Evolutionary conservation across 331 rosid species (phyloP).

Genomic region (Acacia pycnantha): DNA sequence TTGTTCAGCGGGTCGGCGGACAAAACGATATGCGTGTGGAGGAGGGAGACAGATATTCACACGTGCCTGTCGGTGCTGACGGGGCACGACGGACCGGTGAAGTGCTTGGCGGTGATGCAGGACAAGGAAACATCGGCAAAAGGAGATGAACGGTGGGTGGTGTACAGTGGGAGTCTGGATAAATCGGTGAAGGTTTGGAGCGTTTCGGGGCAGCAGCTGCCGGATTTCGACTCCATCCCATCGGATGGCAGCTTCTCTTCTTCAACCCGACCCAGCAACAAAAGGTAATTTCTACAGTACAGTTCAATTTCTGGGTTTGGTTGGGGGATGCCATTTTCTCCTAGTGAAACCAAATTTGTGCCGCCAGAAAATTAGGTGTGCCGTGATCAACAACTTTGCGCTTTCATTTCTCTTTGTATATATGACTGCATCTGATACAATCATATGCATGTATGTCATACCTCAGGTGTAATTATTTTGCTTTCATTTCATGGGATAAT

Average conservation of each 20-base stretch:
- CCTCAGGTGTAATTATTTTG: not conserved
- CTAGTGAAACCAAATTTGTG: not conserved
- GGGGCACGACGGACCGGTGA: slow-evolving; percentile 88
- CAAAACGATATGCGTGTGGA: slow-evolving; percentile 84
- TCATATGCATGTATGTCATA: not conserved
- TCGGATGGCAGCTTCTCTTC: slow-evolving; percentile 48
- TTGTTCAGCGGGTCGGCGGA: slow-evolving; percentile 86
- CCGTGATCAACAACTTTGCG: not conserved
- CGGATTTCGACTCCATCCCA: not conserved
- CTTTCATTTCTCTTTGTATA: not conserved
- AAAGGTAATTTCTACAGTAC: not conserved
- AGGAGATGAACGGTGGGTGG: slow-evolving; percentile 49
- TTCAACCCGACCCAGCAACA: slow-evolving; percentile 27
- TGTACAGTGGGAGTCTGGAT: slow-evolving; percentile 92
- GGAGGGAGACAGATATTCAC: slow-evolving; percentile 59
- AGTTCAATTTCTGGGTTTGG: not conserved
- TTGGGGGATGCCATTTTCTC: not conserved
- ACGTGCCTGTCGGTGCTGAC: slow-evolving; percentile 73
- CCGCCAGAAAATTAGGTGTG: not conserved
- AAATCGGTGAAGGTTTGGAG: slow-evolving; percentile 94
- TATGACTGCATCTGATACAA: not conserved
- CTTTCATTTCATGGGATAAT: not conserved
- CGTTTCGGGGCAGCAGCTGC: slow-evolving; percentile 42
- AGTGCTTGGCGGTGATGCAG: slow-evolving; percentile 73
- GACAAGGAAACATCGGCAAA: slow-evolving; percentile 30